Percentiles rank a stretch among this genome's conserved stretches.
These are phyloP conservation scores for Fusarium cicatricum DNA, from an alignment of 2,329 filamentous ascomycete genomes.

Conservation along the genomic window DNA sequence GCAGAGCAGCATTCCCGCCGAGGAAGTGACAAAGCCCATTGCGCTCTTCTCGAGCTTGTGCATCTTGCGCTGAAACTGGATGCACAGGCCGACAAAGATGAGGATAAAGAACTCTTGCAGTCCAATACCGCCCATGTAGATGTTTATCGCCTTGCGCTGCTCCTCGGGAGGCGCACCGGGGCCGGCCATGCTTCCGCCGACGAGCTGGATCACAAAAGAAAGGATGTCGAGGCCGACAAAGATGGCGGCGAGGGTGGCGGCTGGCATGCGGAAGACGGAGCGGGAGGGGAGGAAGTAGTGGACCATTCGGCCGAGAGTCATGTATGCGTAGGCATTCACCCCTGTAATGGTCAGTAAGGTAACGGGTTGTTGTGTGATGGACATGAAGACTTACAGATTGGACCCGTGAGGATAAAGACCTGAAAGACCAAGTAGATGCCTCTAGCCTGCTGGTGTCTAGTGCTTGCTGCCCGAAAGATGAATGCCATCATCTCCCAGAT, in stretches of 20 bases:
- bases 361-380: accelerated
- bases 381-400: slow-evolving; percentile 28
- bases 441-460: slow-evolving; percentile 27
- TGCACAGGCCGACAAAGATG: slow-evolving; percentile 52
- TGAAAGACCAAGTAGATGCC: slow-evolving; percentile 34
- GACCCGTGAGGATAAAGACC: slow-evolving; percentile 36
- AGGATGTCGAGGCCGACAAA: slow-evolving; percentile 54
- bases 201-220: slow-evolving; percentile 47
- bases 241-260: slow-evolving; percentile 46
- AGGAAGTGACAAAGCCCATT: neutral
- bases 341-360: slow-evolving; percentile 30
- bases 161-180: slow-evolving; percentile 38
- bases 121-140: slow-evolving; percentile 63
- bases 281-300: slow-evolving; percentile 52
- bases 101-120: slow-evolving; percentile 61
- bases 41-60: neutral
- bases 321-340: slow-evolving; percentile 59
- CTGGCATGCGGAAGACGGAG: slow-evolving; percentile 49
- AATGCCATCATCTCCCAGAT: slow-evolving; percentile 39
- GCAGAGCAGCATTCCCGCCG: slow-evolving; percentile 29
- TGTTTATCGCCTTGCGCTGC: slow-evolving; percentile 47
- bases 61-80: slow-evolving; percentile 30
- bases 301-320: slow-evolving; percentile 56
- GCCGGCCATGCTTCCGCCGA: slow-evolving; percentile 44
- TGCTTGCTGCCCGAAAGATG: slow-evolving; percentile 32